Conservation (phyloP, 768 basidiomycete species). For the Russula olivacea region DNA sequence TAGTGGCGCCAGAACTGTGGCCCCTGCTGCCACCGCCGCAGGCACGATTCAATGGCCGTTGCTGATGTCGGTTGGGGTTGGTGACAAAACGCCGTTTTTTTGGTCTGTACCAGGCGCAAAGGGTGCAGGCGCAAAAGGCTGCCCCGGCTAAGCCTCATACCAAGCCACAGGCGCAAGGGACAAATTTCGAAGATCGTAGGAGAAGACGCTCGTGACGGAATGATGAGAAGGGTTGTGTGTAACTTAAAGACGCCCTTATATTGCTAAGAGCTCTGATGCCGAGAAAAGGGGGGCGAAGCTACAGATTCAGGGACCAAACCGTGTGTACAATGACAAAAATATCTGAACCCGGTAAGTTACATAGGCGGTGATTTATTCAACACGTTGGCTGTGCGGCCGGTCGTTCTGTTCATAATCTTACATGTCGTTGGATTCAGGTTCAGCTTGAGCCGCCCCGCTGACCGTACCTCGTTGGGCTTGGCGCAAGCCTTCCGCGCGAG, state of each 20-base stretch:
- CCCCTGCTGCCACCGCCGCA: too few relatives aligned
- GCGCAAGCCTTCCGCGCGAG: constrained; percentile 1
- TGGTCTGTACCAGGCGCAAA: constrained; percentile 8
- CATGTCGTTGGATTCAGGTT: not conserved
- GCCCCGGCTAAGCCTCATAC: constrained; percentile 7
- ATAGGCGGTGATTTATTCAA: not conserved
- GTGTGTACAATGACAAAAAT: not conserved
- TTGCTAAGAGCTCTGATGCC: not conserved
- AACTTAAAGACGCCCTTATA: too few relatives aligned
- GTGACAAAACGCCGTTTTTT: too few relatives aligned
- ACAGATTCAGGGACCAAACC: not conserved
- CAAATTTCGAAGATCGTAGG: not conserved
- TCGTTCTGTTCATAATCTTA: not conserved
- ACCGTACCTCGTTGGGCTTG: not conserved
- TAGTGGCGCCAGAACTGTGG: too few relatives aligned
- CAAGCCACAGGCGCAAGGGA: constrained; percentile 7
- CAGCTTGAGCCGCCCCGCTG: not conserved
- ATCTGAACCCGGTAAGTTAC: not conserved
- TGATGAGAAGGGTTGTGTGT: not conserved
- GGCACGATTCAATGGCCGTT: too few relatives aligned
- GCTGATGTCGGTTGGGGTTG: too few relatives aligned
- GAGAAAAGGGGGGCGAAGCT: not conserved
- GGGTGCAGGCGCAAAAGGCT: not conserved
- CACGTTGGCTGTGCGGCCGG: not conserved
- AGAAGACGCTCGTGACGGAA: not conserved